Base-by-base conservation (phyloP, 176 grass and related monocot genomes). In the Zizania latifolia region DNA sequence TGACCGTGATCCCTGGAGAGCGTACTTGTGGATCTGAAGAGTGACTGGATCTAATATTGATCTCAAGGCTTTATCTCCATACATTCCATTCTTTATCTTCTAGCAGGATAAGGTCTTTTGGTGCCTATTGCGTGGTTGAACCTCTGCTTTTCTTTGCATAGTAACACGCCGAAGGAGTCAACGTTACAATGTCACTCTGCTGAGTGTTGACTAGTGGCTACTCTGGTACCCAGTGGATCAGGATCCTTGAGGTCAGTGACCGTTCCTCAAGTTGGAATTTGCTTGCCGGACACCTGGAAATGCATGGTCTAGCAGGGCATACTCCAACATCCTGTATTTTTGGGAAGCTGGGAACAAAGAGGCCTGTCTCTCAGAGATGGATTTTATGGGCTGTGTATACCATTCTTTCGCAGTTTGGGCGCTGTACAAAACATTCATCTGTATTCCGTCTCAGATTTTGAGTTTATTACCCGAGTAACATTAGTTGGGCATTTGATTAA, bases 371-470 rank as follows among this genome's bases (percentile, higher is more conserved):
- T 24, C 35, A 44, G 16, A 30, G 48, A 41, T 80, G 54, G 27
- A 48, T 50, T 38, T 24, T 32, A 22, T 58, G n/a, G 39, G 53
- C 13, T 65, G 45, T 73, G 37, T 45, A 74, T 58, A 74, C 65
- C 40, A 73, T 85, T 72, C 28, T 66, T 74, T 59, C 1, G 6
- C 46, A 16, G 35, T 17, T 58, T 3, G 68, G 13, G 38, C 19
- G 0, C 7, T 74, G 38, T 80, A 85, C 48, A 68, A 48, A 74
- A 32, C 31, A 48, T 74, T 37, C 41, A 27, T 27, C 29, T 58
- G 8, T 46, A 34, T 65, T 6, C 6, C 24, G 36, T 28, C 59
- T 55, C 1, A 10, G 58, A 71, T 72, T 71, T 78, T 78, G 46
- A 26, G 58, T 61, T 54, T 17, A 22, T 21, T 53, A 53, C n/a